Evolutionary conservation across 176 grass and related monocot genomes (phyloP).

Genomic region (Ensete ventricosum): DNA sequence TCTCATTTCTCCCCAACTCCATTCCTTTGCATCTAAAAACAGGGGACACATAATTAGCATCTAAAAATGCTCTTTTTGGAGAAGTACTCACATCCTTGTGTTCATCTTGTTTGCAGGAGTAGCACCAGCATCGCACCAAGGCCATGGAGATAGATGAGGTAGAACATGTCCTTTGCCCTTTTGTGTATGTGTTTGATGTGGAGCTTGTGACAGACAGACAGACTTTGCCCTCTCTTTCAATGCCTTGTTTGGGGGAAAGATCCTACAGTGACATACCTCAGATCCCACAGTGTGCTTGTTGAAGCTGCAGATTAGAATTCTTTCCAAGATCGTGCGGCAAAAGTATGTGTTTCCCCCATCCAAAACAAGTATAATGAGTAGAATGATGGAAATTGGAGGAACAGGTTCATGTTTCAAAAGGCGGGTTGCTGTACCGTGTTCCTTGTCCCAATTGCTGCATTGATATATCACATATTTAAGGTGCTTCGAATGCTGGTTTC

Average conservation of each 20-base stretch:
- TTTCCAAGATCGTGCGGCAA: neutral
- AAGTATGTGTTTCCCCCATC: neutral
- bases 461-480: too few relatives aligned
- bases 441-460: too few relatives aligned
- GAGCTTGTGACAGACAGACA: neutral
- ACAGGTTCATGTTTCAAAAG: too few relatives aligned
- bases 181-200: neutral
- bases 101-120: too few relatives aligned
- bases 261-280: neutral
- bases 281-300: neutral
- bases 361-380: neutral
- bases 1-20: neutral
- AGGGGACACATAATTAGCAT: neutral
- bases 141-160: too few relatives aligned
- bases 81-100: too few relatives aligned
- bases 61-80: too few relatives aligned
- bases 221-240: neutral
- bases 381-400: too few relatives aligned
- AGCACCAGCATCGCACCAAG: too few relatives aligned
- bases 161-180: too few relatives aligned
- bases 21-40: neutral
- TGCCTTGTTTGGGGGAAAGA: neutral
- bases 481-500: too few relatives aligned
- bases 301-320: neutral
- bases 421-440: too few relatives aligned